These are phyloP conservation scores for Chamaenerion angustifolium DNA, from an alignment of 345 rosid genomes.

Conservation along the genomic window DNA sequence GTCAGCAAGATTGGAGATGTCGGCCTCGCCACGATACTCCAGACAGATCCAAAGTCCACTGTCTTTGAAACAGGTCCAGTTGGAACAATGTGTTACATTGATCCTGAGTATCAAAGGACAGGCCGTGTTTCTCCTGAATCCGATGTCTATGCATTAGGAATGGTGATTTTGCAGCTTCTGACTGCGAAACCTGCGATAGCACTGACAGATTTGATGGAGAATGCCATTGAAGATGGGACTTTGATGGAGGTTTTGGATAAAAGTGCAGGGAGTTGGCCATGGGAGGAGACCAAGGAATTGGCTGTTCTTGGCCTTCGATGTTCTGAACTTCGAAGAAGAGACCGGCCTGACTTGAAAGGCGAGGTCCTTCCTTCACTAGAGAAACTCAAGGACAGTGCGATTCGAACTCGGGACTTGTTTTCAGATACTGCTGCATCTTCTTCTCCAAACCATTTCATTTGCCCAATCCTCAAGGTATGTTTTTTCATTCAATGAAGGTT, in stretches of 20 bases:
- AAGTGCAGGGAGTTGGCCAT: conserved; percentile 71
- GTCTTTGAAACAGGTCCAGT: conserved; percentile 47
- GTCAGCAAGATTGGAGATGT: conserved; percentile 94
- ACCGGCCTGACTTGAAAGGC: conserved; percentile 52
- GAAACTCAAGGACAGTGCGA: conserved; percentile 44
- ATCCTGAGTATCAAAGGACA: conserved; percentile 82
- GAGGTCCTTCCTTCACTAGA: conserved; percentile 55
- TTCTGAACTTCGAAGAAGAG: conserved; percentile 61
- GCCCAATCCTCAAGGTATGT: conserved; percentile 69
- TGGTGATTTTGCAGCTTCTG: conserved; percentile 66
- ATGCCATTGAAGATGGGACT: conserved; percentile 28
- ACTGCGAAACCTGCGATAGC: conserved; percentile 74
- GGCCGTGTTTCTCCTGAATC: conserved; percentile 65
- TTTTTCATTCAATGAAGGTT: not conserved
- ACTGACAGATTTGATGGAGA: conserved; percentile 47
- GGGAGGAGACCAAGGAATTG: conserved; percentile 52
- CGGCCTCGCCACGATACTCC: conserved; percentile 60
- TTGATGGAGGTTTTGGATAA: conserved; percentile 43
- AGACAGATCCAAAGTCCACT: conserved; percentile 23
- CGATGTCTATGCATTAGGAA: conserved; percentile 75
- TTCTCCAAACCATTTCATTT: conserved; percentile 56
- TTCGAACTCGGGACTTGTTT: conserved; percentile 15
- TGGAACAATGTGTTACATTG: conserved; percentile 76
- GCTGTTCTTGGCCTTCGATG: conserved; percentile 61
- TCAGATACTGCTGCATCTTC: conserved; percentile 3